A percentile compares a stretch with the other conserved stretches of the same genome.
Evolutionary conservation across 495 filamentous ascomycete species (phyloP).

Genomic region (Penicillium desertorum): DNA sequence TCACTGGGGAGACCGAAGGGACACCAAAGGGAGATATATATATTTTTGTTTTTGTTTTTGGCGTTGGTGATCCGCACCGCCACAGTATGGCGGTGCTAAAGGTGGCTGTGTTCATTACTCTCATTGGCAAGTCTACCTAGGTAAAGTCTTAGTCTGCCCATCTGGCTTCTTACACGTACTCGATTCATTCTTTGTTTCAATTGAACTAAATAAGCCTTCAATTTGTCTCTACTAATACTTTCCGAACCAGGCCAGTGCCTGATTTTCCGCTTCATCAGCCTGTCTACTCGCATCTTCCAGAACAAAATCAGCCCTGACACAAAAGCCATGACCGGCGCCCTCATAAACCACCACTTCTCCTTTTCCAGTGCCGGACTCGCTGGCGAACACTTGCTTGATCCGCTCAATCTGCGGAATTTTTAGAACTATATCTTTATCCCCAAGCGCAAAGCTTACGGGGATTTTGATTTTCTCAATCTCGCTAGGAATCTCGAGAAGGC

Average conservation of each 20-base stretch:
- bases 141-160: no score
- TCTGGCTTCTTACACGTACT: neutral
- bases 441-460: slow-evolving; percentile 57
- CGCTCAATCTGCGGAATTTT: neutral
- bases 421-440: slow-evolving; percentile 28
- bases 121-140: no score
- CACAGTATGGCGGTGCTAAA: neutral
- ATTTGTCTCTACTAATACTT: neutral
- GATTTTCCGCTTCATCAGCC: slow-evolving; percentile 2
- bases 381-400: neutral
- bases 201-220: neutral
- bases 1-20: slow-evolving; percentile 11
- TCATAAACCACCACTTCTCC: slow-evolving; percentile 54
- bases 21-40: no score
- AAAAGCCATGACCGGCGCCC: slow-evolving; percentile 62
- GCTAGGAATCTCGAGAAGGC: slow-evolving; percentile 47
- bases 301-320: slow-evolving; percentile 48
- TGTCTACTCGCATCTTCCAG: slow-evolving; percentile 45
- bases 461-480: slow-evolving; percentile 53
- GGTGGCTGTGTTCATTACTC: neutral
- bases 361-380: slow-evolving; percentile 15
- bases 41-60: slow-evolving; percentile 18
- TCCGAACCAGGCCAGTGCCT: slow-evolving; percentile 1
- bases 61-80: neutral
- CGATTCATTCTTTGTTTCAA: neutral